Base-by-base conservation (phyloP, 1,139 yeast genomes). In the Diutina pseudorugosa region DNA sequence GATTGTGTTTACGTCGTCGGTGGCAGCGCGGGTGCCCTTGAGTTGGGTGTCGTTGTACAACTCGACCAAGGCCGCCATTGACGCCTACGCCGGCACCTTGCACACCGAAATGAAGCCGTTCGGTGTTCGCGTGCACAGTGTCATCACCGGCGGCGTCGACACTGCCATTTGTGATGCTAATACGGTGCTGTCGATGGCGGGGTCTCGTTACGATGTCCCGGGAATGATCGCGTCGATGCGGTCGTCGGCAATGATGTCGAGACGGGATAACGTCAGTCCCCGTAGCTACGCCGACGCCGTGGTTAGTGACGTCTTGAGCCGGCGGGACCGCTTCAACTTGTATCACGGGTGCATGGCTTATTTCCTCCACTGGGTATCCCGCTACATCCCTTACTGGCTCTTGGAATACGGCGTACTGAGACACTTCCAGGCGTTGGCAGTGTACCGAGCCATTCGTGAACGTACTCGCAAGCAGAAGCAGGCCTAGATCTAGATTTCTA, bases 1-100 rank as follows among this genome's bases (percentile, higher is more conserved):
- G 36, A 49, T 49, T 49, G 51, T 49, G 44, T 49, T 30, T 12
- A 49, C 51, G 40, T 12, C 44, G 36, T 49, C 51, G 51, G 51
- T 49, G 51, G 51, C 51, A 23, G 51, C 51, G 8, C 41, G 41
- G 16, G 20, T 49, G 21, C 51, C 51, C 16, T 36, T 49, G 36
- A 14, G 19, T 23, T 49, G 51, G 51, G 44, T 41, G 14, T 40
- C 43, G 14, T 21, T 49, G 5, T 49, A 49, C 36, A 30, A 33
- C 21, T 2, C 51, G 9, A 49, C 51, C 36, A 49, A 49, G 45
- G 51, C 51, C 6, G 51, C 42, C 33, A 40, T 49, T 21, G 51
- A 49, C 25, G 30, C 12, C 9, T 49, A 40, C 18, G 51, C 51
- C 18, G 21, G 44, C 21, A 33, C 42, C 11, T 16, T 49, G 6